phyloP scores from a whole-genome alignment of 164 flowering plant genomes.

The Nymphaea colorata region DNA sequence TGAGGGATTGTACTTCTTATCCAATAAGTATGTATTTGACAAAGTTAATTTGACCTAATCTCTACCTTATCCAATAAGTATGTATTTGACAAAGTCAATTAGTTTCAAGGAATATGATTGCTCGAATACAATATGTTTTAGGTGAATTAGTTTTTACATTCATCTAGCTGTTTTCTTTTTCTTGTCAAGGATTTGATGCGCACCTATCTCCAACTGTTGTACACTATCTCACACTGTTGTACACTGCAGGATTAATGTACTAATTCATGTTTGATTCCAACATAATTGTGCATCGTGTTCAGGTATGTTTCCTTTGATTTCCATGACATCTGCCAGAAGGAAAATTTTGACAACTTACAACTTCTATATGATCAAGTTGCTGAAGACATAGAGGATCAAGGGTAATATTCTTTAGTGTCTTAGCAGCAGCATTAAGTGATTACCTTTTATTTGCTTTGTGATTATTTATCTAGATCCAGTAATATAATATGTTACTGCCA shows the following conservation, averaged over 20 bases:
- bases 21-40: too few relatives aligned
- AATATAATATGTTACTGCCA: constrained; percentile 48
- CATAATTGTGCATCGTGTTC: constrained; percentile 9
- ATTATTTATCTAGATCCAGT: constrained; percentile 6
- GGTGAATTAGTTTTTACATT: too few relatives aligned
- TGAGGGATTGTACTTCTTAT: too few relatives aligned
- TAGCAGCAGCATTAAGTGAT: not conserved
- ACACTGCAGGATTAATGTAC: not conserved
- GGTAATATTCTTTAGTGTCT: constrained; percentile 34
- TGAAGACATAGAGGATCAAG: constrained; percentile 61
- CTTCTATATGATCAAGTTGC: constrained; percentile 64
- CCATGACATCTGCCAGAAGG: constrained; percentile 61
- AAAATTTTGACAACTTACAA: constrained; percentile 56
- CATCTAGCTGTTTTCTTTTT: not conserved
- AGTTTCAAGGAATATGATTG: too few relatives aligned
- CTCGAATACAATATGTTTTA: too few relatives aligned
- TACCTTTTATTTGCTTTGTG: not conserved
- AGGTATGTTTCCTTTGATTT: constrained; percentile 90
- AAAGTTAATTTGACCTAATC: too few relatives aligned
- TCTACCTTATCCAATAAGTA: too few relatives aligned
- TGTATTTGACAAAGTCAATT: too few relatives aligned
- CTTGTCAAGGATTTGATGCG: not conserved
- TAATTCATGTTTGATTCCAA: not conserved
- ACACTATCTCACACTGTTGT: not conserved
- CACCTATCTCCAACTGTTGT: not conserved